Evolutionary conservation across 768 basidiomycete species (phyloP), one percentile per base, ranked within the genome.

Genomic region (Kwoniella europaea): DNA sequence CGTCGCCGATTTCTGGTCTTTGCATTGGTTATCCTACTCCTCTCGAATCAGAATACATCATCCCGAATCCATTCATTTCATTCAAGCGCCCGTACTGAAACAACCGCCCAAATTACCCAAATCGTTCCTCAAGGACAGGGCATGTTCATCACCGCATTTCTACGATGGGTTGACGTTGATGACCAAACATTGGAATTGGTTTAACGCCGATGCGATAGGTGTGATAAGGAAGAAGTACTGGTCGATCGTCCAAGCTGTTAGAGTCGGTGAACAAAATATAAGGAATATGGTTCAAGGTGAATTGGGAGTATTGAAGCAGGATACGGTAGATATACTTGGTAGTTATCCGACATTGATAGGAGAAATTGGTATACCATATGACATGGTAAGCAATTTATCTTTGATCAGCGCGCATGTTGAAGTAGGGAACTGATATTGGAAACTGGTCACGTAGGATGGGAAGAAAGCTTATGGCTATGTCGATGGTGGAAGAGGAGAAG

Each of bases 281-380:
- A 88, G 95, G 7, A 88, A 88, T 66, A 91, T 89, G 20, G 78
- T 99, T 1, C 91, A 91, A 71, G 89, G 90, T 68, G 95, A 99
- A 82, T 86, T 99, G 22, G 90, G 87, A 18, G 87, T 91, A 61
- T 85, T 98, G 56, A 90, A 91, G 76, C 86, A 85, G 22, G 95
- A 99, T 75, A 88, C 90, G 0, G 82, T 84, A 41, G 89, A 90
- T 59, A 86, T 92, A 6, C 74, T 86, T 42, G 86, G 86, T 10
- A 67, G 75, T 1, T 97, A 91, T 77, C 96, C 96, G 0, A 95
- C 92, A 0, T 86, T 98, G 73, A 91, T 99, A 44, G 95, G 96
- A 12, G 96, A 99, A 85, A 96, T 98, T 62, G 82, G 83, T 3
- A 76, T 77, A n/a, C 83, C 83, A 5, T 84, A 79, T 64, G 79